Percentiles rank a stretch among this genome's conserved stretches.
Evolutionary conservation across 805 yeast species (phyloP).

Genomic region (Starmera amethionina): DNA sequence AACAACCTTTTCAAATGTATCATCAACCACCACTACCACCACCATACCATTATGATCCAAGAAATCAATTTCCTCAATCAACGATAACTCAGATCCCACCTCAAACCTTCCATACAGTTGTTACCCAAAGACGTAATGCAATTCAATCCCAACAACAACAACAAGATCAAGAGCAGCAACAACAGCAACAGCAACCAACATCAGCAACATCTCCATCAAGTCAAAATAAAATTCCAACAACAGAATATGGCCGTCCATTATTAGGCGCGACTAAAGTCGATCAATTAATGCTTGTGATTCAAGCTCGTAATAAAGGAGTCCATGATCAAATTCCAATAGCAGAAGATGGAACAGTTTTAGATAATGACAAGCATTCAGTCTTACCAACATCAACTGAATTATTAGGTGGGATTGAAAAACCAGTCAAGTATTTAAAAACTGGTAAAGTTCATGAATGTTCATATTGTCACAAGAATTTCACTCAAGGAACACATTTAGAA

Average conservation of each 20-base stretch:
- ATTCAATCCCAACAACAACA: slow-evolving; percentile 4
- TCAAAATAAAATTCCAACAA: slow-evolving; percentile 15
- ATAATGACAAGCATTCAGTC: slow-evolving; percentile 33
- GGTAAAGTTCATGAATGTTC: slow-evolving; percentile 59
- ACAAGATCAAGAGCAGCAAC: slow-evolving; percentile 12
- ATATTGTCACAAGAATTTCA: slow-evolving; percentile 70
- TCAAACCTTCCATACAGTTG: neutral
- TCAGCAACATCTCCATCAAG: slow-evolving; percentile 3
- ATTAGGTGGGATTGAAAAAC: slow-evolving; percentile 76
- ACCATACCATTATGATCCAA: neutral
- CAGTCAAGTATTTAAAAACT: slow-evolving; percentile 23
- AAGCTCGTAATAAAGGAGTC: slow-evolving; percentile 74
- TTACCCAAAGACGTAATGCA: neutral
- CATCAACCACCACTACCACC: neutral
- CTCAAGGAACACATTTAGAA: slow-evolving; percentile 86
- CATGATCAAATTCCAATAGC: slow-evolving; percentile 55
- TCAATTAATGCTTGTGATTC: slow-evolving; percentile 82
- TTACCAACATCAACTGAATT: slow-evolving; percentile 52
- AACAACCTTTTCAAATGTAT: neutral
- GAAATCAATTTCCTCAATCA: neutral
- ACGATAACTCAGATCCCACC: neutral
- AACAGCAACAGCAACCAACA: slow-evolving; percentile 6
- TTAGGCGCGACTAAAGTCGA: slow-evolving; percentile 87
- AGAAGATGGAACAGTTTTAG: slow-evolving; percentile 61
- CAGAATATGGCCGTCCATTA: slow-evolving; percentile 59